Conservation (phyloP, 805 yeast species). For the Yamadazyma philogaea region DNA sequence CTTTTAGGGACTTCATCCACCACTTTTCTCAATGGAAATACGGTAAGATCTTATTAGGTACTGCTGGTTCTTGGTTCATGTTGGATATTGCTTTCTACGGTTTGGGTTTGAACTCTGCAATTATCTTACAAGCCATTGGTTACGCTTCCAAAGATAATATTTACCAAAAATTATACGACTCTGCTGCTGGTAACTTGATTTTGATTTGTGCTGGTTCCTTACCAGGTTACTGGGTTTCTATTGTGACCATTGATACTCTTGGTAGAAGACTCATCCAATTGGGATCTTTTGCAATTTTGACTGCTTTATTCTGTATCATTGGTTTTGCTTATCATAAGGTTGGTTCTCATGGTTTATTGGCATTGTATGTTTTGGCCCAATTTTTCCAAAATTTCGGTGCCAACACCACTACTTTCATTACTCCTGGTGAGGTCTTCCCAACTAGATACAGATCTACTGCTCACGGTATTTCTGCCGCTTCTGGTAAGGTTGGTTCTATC, state of each 20-base stretch:
- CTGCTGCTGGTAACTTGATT: slow-evolving; percentile 90
- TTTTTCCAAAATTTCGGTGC: slow-evolving; percentile 93
- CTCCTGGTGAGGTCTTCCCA: slow-evolving; percentile 92
- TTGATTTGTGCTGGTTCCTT: slow-evolving; percentile 91
- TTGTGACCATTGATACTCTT: slow-evolving; percentile 71
- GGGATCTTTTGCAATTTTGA: slow-evolving; percentile 69
- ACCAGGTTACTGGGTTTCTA: slow-evolving; percentile 90
- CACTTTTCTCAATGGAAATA: slow-evolving; percentile 88
- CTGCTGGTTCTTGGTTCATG: slow-evolving; percentile 90
- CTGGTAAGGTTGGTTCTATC: slow-evolving; percentile 90
- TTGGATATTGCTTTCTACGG: slow-evolving; percentile 91
- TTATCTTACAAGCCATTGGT: slow-evolving; percentile 79
- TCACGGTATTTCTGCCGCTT: slow-evolving; percentile 91
- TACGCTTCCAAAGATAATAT: slow-evolving; percentile 70
- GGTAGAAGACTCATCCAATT: slow-evolving; percentile 87
- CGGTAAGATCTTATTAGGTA: slow-evolving; percentile 78
- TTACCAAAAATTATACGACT: slow-evolving; percentile 66
- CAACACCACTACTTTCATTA: slow-evolving; percentile 84
- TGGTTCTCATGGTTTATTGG: slow-evolving; percentile 70
- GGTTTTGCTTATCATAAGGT: slow-evolving; percentile 82
- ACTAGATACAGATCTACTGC: slow-evolving; percentile 95
- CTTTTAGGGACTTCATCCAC: slow-evolving; percentile 62
- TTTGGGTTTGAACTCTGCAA: slow-evolving; percentile 76
- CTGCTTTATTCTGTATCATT: slow-evolving; percentile 69
- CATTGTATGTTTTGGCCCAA: slow-evolving; percentile 74